Percentiles rank a stretch among this genome's conserved stretches.
Conservation (phyloP, 441 rosid genomes). For the Metrosideros polymorpha region DNA sequence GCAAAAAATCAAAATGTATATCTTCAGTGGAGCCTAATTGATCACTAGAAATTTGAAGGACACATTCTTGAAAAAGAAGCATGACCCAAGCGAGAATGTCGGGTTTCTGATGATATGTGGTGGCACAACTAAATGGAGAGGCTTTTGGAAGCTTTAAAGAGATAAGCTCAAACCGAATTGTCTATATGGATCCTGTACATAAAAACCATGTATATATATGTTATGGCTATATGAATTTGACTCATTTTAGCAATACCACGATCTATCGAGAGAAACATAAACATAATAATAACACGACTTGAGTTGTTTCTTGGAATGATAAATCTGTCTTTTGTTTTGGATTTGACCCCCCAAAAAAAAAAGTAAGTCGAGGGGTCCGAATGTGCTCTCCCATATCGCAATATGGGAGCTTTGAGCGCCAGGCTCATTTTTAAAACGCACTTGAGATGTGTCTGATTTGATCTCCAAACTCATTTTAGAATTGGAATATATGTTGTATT, state of each 20-base stretch:
- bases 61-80: not conserved
- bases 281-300: not conserved
- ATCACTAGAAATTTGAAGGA: not conserved
- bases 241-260: too few relatives aligned
- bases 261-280: not conserved
- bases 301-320: not conserved
- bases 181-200: not conserved
- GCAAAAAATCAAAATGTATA: not conserved
- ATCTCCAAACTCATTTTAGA: too few relatives aligned
- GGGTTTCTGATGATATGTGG: not conserved
- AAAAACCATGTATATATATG: not conserved
- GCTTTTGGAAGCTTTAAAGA: not conserved
- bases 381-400: not conserved
- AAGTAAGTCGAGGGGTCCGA: not conserved
- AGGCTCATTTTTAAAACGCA: not conserved
- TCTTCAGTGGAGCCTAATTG: not conserved
- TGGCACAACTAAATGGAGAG: not conserved
- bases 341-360: not conserved
- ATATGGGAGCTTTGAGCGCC: not conserved
- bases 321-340: not conserved
- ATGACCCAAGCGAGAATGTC: not conserved
- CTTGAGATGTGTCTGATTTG: too few relatives aligned
- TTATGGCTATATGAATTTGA: not conserved
- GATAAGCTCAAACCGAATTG: not conserved
- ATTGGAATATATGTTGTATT: not conserved